A percentile compares a stretch with the other conserved stretches of the same genome.
These are phyloP conservation scores for Apiospora saccharicola DNA, from an alignment of 2,329 filamentous ascomycete species.

Conservation along the genomic window DNA sequence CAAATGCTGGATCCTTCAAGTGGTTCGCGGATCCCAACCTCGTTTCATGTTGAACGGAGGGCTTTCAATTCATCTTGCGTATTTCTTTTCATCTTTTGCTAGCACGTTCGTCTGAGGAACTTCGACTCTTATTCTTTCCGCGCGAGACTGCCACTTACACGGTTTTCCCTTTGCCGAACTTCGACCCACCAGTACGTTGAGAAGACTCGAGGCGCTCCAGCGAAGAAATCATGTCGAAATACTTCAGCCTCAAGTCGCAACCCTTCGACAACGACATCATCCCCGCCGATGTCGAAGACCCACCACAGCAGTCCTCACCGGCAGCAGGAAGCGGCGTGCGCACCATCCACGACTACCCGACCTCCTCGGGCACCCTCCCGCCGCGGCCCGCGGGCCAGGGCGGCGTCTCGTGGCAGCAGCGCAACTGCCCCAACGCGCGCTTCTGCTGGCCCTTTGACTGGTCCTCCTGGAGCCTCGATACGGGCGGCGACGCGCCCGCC, in stretches of 20 bases:
- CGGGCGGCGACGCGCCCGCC: conserved; percentile 15
- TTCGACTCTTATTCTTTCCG: background rate
- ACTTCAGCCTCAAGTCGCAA: conserved; percentile 1
- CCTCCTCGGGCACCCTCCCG: background rate
- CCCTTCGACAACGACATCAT: conserved; percentile 22
- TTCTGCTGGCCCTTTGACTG: conserved; percentile 26
- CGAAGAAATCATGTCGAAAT: background rate
- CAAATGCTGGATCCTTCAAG: background rate
- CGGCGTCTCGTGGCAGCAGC: background rate
- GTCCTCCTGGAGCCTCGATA: conserved; percentile 23
- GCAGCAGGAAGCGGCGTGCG: background rate
- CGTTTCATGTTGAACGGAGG: background rate
- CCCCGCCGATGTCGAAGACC: conserved; percentile 24
- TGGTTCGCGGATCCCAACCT: background rate
- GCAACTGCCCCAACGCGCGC: conserved; percentile 20
- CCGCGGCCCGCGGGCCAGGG: conserved; percentile 20
- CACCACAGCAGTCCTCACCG: background rate
- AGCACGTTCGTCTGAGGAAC: background rate
- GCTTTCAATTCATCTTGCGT: background rate
- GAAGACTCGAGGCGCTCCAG: background rate
- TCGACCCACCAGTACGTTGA: no score
- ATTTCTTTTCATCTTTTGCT: no score
- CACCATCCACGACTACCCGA: conserved; percentile 6
- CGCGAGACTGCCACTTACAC: background rate
- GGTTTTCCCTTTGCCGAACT: background rate